A percentile compares a stretch with the other conserved stretches of the same genome.
Conservation (phyloP, 768 basidiomycete species). For the Asterophora lycoperdoides region DNA sequence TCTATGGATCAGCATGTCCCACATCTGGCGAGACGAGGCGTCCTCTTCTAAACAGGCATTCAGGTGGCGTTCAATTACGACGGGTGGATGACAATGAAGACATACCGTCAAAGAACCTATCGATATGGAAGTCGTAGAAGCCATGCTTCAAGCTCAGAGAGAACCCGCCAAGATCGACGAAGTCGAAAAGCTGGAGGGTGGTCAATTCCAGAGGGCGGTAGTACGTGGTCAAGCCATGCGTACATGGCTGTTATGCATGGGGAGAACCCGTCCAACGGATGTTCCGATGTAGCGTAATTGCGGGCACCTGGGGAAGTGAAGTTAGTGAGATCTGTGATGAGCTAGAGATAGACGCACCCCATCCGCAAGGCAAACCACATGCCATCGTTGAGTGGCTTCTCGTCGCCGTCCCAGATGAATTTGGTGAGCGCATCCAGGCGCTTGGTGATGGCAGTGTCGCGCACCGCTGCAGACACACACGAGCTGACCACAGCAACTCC, state of each 20-base stretch:
- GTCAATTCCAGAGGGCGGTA: constrained; percentile 3
- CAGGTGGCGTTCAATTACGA: constrained; percentile 1
- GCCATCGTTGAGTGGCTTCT: constrained; percentile 60
- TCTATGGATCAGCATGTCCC: constrained; percentile 65
- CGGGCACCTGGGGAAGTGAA: constrained; percentile 48
- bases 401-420: constrained; percentile 73
- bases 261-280: constrained; percentile 58
- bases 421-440: constrained; percentile 58
- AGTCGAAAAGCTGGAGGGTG: constrained; percentile 57
- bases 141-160: constrained; percentile 53
- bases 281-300: constrained; percentile 58
- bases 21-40: constrained; percentile 49
- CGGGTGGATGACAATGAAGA: neutral
- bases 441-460: constrained; percentile 41
- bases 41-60: constrained; percentile 38
- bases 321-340: neutral
- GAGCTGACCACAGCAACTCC: constrained; percentile 27
- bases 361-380: constrained; percentile 76
- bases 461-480: constrained; percentile 48
- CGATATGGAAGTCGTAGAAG: constrained; percentile 60
- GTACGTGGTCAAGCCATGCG: constrained; percentile 21
- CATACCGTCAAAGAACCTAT: constrained; percentile 54
- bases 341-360: constrained; percentile 39
- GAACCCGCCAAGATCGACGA: constrained; percentile 59
- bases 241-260: constrained; percentile 58